A percentile compares a stretch with the other conserved stretches of the same genome.
Evolutionary conservation across 208 protist genomes (phyloP).

Genomic region (Leptomonas pyrrhocoris): DNA sequence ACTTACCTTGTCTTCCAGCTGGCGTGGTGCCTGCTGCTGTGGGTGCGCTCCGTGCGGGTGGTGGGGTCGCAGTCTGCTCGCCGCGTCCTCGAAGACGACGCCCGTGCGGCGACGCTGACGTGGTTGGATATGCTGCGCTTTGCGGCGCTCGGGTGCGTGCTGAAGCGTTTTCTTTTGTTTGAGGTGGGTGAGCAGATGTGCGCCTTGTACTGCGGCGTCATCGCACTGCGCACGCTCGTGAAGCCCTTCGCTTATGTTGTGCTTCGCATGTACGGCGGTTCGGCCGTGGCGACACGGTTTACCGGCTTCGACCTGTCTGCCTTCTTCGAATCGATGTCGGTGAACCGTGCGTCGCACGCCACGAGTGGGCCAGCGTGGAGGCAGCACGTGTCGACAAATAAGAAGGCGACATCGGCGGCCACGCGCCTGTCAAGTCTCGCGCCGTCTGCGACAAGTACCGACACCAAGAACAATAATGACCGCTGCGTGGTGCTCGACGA

Average conservation of each 20-base stretch:
- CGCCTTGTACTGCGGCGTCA: constrained; percentile 21
- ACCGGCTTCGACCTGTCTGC: constrained; percentile 8
- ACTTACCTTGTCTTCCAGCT: constrained; percentile 23
- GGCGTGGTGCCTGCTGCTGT: constrained; percentile 20
- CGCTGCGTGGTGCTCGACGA: constrained; percentile 39
- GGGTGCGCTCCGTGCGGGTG: constrained; percentile 13
- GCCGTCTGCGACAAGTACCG: not conserved
- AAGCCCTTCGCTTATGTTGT: constrained; percentile 11
- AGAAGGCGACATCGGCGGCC: constrained; percentile 11
- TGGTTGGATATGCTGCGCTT: constrained; percentile 25
- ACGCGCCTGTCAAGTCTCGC: constrained; percentile 18
- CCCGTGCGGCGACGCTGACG: not conserved
- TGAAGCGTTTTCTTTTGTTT: not conserved
- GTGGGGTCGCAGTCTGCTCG: constrained; percentile 21
- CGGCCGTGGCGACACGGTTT: constrained; percentile 1
- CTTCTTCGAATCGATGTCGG: not conserved
- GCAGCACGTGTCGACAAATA: constrained; percentile 6
- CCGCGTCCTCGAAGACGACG: constrained; percentile 1
- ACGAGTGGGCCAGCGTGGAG: constrained; percentile 19
- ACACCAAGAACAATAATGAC: constrained; percentile 21
- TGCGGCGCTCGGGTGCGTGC: not conserved
- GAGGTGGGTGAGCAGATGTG: constrained; percentile 19
- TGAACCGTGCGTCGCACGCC: not conserved
- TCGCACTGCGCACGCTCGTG: constrained; percentile 13
- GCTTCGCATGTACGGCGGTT: constrained; percentile 3